phyloP scores from a whole-genome alignment of 139 green algal species.

The Coelastrella sp. region DNA sequence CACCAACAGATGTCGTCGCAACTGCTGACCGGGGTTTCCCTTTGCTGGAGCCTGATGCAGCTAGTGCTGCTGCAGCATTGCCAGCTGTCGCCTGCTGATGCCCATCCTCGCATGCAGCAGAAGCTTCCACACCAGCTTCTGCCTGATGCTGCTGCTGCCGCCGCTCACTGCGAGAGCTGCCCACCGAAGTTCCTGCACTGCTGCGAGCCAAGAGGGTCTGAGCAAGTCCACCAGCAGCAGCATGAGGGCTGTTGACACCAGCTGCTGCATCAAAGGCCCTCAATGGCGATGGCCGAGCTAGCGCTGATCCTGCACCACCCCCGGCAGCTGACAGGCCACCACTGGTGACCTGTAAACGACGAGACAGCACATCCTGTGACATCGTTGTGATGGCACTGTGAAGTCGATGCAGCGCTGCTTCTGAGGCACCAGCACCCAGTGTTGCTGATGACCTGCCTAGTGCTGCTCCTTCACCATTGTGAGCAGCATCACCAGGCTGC shows the following conservation, averaged over 20 bases:
- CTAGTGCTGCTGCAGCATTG: background rate
- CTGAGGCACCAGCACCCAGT: background rate
- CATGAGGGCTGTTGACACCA: background rate
- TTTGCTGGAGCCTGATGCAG: background rate
- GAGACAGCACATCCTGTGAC: slow-evolving; percentile 42
- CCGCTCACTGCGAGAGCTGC: background rate
- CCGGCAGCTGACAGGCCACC: background rate
- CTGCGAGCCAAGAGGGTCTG: background rate
- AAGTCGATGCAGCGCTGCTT: slow-evolving; percentile 18
- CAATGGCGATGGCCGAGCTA: background rate
- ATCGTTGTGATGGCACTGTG: slow-evolving; percentile 33
- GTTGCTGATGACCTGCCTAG: background rate
- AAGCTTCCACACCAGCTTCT: background rate
- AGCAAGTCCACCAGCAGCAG: too few relatives aligned
- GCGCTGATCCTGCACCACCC: background rate
- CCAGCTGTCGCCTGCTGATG: background rate
- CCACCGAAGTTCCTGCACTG: background rate
- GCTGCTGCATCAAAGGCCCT: background rate
- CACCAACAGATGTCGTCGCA: background rate
- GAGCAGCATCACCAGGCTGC: background rate
- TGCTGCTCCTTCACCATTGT: background rate
- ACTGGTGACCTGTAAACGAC: slow-evolving; percentile 27
- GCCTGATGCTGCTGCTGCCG: slow-evolving; percentile 1
- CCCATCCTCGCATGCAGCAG: background rate
- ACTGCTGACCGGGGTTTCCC: background rate